Conservation (phyloP, 768 basidiomycete genomes). For the Hygrophoropsis aurantiaca region DNA sequence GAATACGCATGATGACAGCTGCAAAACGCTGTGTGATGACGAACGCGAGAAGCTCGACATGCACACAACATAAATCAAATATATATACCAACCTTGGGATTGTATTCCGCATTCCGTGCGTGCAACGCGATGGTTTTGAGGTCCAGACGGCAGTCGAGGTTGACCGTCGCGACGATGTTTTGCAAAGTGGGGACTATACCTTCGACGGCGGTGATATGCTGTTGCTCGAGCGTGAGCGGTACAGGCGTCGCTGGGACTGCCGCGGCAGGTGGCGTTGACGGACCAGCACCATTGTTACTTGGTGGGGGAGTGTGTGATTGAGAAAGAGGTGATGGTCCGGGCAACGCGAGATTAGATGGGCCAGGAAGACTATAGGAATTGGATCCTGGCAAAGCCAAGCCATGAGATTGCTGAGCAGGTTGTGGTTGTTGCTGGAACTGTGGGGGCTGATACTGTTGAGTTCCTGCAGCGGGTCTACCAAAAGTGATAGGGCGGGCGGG, state of each 20-base stretch:
- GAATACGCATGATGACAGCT: slow-evolving; percentile 99
- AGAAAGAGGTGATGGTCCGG: slow-evolving; percentile 58
- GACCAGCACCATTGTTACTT: slow-evolving; percentile 41
- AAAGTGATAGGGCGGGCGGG: slow-evolving; percentile 81
- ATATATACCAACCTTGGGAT: slow-evolving; percentile 91
- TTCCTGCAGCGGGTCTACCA: slow-evolving; percentile 55
- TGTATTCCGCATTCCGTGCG: slow-evolving; percentile 98
- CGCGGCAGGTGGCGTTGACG: slow-evolving; percentile 52
- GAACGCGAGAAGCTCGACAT: slow-evolving; percentile 61
- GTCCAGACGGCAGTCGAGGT: slow-evolving; percentile 94
- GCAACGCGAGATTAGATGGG: slow-evolving; percentile 46
- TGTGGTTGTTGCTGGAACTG: slow-evolving; percentile 40
- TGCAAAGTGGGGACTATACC: slow-evolving; percentile 99
- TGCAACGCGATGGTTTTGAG: slow-evolving; percentile 98
- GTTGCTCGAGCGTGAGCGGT: slow-evolving; percentile 83
- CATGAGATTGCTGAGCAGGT: slow-evolving; percentile 40
- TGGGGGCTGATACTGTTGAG: slow-evolving; percentile 43
- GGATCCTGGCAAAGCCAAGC: slow-evolving; percentile 55
- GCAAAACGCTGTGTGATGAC: slow-evolving; percentile 90
- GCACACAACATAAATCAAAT: slow-evolving; percentile 37
- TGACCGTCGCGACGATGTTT: slow-evolving; percentile 99
- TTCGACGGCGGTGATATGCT: slow-evolving; percentile 94
- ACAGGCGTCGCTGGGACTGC: slow-evolving; percentile 67
- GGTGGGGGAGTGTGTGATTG: slow-evolving; percentile 37
- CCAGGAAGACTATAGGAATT: slow-evolving; percentile 46